These are phyloP conservation scores for Bidens hawaiensis DNA, from an alignment of 140 eudicot species.

Conservation along the genomic window DNA sequence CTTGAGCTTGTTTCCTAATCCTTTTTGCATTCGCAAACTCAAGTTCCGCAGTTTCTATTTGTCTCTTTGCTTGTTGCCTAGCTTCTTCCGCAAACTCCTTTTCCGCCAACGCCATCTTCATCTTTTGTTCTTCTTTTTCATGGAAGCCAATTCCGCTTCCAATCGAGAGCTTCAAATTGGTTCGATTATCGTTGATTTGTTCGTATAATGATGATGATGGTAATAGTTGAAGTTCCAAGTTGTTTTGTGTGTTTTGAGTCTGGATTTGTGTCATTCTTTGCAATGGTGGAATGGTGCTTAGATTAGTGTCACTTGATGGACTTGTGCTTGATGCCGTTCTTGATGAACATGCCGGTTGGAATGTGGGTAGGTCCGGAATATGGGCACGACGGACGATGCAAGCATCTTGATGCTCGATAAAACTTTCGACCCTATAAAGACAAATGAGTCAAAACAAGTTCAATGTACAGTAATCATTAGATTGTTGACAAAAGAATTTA, in stretches of 20 bases:
- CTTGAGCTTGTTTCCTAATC: slow-evolving; percentile 80
- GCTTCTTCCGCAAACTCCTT: slow-evolving; percentile 82
- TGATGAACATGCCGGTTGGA: slow-evolving; percentile 42
- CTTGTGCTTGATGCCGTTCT: slow-evolving; percentile 62
- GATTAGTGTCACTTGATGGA: slow-evolving; percentile 43
- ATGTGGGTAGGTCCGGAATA: slow-evolving; percentile 33
- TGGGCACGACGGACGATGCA: slow-evolving; percentile 65
- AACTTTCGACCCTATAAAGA: slow-evolving; percentile 75
- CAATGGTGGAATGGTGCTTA: too few species aligned
- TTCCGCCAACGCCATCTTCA: slow-evolving; percentile 51
- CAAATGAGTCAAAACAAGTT: slow-evolving; percentile 5
- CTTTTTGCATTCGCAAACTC: slow-evolving; percentile 80
- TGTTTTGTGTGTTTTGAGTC: slow-evolving; percentile 20
- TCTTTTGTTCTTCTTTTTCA: slow-evolving; percentile 38
- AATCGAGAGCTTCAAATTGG: slow-evolving; percentile 21
- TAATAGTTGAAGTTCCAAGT: slow-evolving; percentile 64
- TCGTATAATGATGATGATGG: slow-evolving; percentile 38
- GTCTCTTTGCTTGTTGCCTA: slow-evolving; percentile 63
- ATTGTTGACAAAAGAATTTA: slow-evolving; percentile 13
- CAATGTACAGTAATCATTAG: slow-evolving; percentile 2
- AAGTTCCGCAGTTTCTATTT: slow-evolving; percentile 73
- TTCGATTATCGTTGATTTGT: slow-evolving; percentile 8
- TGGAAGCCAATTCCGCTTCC: slow-evolving; percentile 7
- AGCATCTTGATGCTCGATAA: slow-evolving; percentile 90
- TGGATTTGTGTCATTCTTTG: too few species aligned